Evolutionary conservation across 768 basidiomycete species (phyloP).

Genomic region (Boletus huronensis): DNA sequence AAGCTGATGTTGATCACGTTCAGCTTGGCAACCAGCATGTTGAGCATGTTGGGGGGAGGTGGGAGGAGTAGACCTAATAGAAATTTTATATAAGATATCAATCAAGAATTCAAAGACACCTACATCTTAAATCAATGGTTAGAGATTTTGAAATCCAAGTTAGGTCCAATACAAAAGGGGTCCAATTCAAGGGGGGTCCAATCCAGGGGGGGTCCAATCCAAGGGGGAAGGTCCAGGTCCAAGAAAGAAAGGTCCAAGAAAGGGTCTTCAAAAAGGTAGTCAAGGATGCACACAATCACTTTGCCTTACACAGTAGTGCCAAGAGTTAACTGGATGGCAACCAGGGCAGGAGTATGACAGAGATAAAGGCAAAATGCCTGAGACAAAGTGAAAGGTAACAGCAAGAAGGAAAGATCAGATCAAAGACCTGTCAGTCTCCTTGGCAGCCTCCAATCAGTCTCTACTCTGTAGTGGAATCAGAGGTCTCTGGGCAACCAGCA

Average conservation of each 20-base stretch:
- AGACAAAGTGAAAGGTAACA: background rate
- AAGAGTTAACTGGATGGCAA: background rate
- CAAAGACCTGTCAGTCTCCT: background rate
- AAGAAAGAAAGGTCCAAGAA: background rate
- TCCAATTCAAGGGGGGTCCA: too few relatives aligned
- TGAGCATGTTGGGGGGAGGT: too few relatives aligned
- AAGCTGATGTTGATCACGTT: background rate
- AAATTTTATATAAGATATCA: background rate
- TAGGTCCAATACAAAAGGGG: too few relatives aligned
- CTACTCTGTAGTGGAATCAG: conserved; percentile 2
- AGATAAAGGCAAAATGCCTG: background rate
- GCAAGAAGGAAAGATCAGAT: background rate
- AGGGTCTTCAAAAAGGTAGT: background rate
- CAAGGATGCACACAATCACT: background rate
- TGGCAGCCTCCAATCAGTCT: background rate
- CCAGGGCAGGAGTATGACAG: too few relatives aligned
- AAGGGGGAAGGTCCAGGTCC: background rate
- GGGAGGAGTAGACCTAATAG: background rate
- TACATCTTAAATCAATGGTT: background rate
- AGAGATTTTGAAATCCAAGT: background rate
- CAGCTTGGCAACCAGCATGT: background rate
- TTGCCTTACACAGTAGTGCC: background rate
- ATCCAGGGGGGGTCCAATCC: too few relatives aligned
- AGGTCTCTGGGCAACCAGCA: conserved; percentile 3
- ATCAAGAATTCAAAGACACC: background rate